Conservation (phyloP, 305 asterid genomes). For the Coffea humblotiana region DNA sequence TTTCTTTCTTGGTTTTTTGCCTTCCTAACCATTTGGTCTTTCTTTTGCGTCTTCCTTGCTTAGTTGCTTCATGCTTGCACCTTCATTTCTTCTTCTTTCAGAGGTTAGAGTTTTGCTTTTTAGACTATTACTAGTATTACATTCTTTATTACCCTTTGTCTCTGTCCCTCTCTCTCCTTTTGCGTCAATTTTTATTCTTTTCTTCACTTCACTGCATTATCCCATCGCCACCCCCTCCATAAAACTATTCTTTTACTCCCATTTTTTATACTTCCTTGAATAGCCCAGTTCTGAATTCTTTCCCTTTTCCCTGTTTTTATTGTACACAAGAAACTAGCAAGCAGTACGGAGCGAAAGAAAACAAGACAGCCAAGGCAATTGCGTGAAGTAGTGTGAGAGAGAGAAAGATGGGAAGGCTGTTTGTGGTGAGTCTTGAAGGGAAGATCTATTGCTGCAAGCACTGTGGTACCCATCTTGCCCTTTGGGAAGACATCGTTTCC, state of each 20-base stretch:
- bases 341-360: background rate
- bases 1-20: background rate
- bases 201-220: slow-evolving; percentile 6
- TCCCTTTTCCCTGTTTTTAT: background rate
- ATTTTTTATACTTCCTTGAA: background rate
- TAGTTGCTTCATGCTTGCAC: slow-evolving; percentile 5
- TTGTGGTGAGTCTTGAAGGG: slow-evolving; percentile 73
- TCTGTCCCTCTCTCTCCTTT: background rate
- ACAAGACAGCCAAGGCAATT: background rate
- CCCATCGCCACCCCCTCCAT: background rate
- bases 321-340: background rate
- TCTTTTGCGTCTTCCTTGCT: background rate
- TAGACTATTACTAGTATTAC: background rate
- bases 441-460: slow-evolving; percentile 87
- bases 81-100: background rate
- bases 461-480: slow-evolving; percentile 86
- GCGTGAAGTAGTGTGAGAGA: slow-evolving; percentile 1
- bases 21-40: no score
- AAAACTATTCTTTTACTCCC: background rate
- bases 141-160: background rate
- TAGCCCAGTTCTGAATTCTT: background rate
- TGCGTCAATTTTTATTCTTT: background rate
- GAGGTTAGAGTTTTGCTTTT: no score
- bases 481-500: slow-evolving; percentile 59
- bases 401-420: slow-evolving; percentile 67